Evolutionary conservation across 1,284 basidiomycete species (phyloP).

Genomic region (Gomphus bonarii): DNA sequence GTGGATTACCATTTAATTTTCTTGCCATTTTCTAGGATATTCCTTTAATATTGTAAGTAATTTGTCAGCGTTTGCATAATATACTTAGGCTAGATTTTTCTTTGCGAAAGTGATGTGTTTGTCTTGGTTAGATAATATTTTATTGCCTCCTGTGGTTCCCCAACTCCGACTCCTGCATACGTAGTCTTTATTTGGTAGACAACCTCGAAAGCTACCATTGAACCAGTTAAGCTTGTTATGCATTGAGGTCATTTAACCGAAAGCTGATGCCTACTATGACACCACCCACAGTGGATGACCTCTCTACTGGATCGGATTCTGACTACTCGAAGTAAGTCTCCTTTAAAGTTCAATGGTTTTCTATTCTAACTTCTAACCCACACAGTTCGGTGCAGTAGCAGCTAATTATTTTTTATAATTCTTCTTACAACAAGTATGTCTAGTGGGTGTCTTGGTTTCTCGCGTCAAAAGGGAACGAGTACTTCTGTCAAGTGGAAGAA

Average conservation of each 20-base stretch:
- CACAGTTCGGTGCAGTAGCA: slow-evolving; percentile 14
- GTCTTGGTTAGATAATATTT: too few species aligned
- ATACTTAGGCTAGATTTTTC: too few species aligned
- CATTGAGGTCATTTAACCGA: neutral
- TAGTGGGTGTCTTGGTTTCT: slow-evolving; percentile 99
- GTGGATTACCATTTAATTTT: too few species aligned
- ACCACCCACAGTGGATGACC: slow-evolving; percentile 62
- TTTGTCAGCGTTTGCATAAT: too few species aligned
- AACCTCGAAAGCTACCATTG: neutral
- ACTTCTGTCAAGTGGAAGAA: slow-evolving; percentile 99
- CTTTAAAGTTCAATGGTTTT: neutral
- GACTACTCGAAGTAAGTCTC: slow-evolving; percentile 74
- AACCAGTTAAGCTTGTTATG: slow-evolving; percentile 5
- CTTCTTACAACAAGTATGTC: slow-evolving; percentile 2
- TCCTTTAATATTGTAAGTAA: too few species aligned
- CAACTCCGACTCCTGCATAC: slow-evolving; percentile 1
- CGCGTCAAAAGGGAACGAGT: slow-evolving; percentile 93
- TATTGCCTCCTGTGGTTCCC: too few species aligned
- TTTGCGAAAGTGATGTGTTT: too few species aligned
- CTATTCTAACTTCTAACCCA: slow-evolving; percentile 8
- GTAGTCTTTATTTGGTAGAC: neutral
- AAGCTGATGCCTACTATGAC: neutral
- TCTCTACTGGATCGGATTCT: slow-evolving; percentile 78
- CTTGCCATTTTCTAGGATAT: too few species aligned
- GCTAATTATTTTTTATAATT: slow-evolving; percentile 19